Evolutionary conservation across 352 stramenopile genomes (phyloP).

Genomic region (Phytophthora citricola): DNA sequence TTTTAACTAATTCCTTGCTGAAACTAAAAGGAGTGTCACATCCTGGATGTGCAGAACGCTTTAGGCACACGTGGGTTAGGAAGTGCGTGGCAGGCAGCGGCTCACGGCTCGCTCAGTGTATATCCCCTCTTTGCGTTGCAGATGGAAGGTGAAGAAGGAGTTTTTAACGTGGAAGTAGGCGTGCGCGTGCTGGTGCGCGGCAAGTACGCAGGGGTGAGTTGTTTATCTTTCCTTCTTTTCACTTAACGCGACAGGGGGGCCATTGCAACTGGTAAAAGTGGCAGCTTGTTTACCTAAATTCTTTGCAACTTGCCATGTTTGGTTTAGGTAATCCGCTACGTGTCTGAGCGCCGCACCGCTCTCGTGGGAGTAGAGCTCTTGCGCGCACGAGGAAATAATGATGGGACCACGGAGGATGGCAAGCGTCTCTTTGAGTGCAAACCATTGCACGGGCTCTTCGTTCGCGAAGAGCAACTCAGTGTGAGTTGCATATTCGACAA

Average conservation of each 20-base stretch:
- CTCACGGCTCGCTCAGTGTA: background rate
- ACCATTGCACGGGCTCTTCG: conserved; percentile 82
- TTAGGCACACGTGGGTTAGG: conserved; percentile 3
- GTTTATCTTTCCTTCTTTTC: conserved; percentile 12
- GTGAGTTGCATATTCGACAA: conserved; percentile 35
- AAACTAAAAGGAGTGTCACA: conserved; percentile 3
- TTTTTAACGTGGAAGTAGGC: conserved; percentile 33
- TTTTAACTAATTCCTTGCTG: conserved; percentile 10
- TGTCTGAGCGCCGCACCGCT: conserved; percentile 53
- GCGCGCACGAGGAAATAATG: conserved; percentile 73
- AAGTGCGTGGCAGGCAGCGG: conserved; percentile 6
- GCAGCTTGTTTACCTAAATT: conserved; percentile 6
- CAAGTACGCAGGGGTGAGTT: conserved; percentile 78
- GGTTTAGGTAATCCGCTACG: conserved; percentile 70
- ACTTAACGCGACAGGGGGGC: conserved; percentile 19
- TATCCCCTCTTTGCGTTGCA: background rate
- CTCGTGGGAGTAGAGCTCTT: conserved; percentile 89
- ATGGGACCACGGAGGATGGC: conserved; percentile 74
- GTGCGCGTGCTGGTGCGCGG: conserved; percentile 77
- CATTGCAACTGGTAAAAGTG: conserved; percentile 8
- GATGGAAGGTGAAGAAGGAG: conserved; percentile 22
- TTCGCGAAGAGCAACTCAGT: conserved; percentile 78
- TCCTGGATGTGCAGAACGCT: conserved; percentile 2
- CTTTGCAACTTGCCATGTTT: conserved; percentile 10
- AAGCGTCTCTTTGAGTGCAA: conserved; percentile 86